phyloP scores from a whole-genome alignment of 2,329 filamentous ascomycete genomes.

The Neoascochyta sp. region DNA sequence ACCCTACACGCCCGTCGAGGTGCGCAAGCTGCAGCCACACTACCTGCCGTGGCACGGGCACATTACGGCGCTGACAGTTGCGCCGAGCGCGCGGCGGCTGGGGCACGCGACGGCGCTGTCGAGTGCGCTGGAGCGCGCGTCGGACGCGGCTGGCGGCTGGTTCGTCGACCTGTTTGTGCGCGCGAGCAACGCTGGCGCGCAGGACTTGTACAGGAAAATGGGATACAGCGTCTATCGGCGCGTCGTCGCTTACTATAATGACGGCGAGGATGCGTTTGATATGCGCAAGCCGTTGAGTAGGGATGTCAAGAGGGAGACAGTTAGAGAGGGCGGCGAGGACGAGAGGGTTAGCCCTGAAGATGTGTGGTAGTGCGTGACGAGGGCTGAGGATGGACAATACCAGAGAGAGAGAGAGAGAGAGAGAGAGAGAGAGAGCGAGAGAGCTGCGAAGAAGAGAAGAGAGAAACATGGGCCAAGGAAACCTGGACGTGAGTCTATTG shows the following conservation, averaged over 20 bases:
- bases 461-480: too few species aligned
- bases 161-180: slow-evolving; percentile 95
- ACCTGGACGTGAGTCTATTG: too few species aligned
- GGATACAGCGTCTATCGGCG: slow-evolving; percentile 85
- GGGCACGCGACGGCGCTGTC: slow-evolving; percentile 84
- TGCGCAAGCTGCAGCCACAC: slow-evolving; percentile 48
- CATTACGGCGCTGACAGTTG: slow-evolving; percentile 91
- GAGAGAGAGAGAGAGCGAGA: too few species aligned
- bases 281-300: slow-evolving; percentile 90
- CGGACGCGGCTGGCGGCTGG: slow-evolving; percentile 80
- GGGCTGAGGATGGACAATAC: too few species aligned
- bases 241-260: slow-evolving; percentile 89
- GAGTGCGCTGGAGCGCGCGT: slow-evolving; percentile 74
- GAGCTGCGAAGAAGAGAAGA: too few species aligned
- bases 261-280: slow-evolving; percentile 93
- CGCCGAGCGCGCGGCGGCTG: slow-evolving; percentile 77
- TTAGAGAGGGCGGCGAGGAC: slow-evolving; percentile 75
- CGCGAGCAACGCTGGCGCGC: slow-evolving; percentile 80
- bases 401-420: too few species aligned
- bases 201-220: slow-evolving; percentile 83
- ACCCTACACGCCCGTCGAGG: slow-evolving; percentile 60
- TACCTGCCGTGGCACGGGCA: slow-evolving; percentile 99
- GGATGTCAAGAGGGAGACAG: slow-evolving; percentile 71
- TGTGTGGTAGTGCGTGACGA: slow-evolving; percentile 83
- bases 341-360: slow-evolving; percentile 76